Conservation (phyloP, 768 basidiomycete genomes). For the Dacryopinax spathularia region DNA sequence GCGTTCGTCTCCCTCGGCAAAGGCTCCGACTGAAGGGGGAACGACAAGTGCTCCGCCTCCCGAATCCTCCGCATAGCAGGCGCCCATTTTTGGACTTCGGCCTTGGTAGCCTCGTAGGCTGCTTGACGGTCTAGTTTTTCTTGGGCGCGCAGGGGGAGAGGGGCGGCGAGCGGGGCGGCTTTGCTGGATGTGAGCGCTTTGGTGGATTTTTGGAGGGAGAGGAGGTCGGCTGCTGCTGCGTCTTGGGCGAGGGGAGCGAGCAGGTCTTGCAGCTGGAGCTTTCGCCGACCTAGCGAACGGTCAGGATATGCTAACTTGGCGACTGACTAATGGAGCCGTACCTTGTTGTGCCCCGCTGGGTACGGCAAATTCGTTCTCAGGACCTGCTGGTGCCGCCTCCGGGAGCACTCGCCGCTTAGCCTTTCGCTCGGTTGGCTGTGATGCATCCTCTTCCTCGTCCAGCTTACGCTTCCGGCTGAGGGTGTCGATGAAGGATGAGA, state of each 20-base stretch:
- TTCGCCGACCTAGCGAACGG: slow-evolving; percentile 29
- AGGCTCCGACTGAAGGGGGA: slow-evolving; percentile 48
- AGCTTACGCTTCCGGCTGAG: slow-evolving; percentile 56
- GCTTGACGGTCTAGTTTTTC: slow-evolving; percentile 86
- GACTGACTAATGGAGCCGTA: slow-evolving; percentile 18
- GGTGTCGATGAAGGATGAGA: slow-evolving; percentile 56
- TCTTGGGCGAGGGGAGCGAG: slow-evolving; percentile 51
- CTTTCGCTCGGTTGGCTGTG: slow-evolving; percentile 19
- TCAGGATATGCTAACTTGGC: slow-evolving; percentile 3
- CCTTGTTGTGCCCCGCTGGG: slow-evolving; percentile 33
- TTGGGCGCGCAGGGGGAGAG: slow-evolving; percentile 72
- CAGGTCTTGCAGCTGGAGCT: slow-evolving; percentile 57
- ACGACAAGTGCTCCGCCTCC: slow-evolving; percentile 82
- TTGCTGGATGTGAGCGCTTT: slow-evolving; percentile 49
- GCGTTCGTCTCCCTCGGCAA: background rate
- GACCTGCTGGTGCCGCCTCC: slow-evolving; percentile 65
- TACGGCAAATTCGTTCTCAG: slow-evolving; percentile 59
- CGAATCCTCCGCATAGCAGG: slow-evolving; percentile 83
- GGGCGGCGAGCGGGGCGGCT: slow-evolving; percentile 55
- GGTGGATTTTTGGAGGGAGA: slow-evolving; percentile 53
- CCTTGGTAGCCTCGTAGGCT: slow-evolving; percentile 85
- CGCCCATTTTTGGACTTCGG: slow-evolving; percentile 87
- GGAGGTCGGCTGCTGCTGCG: slow-evolving; percentile 38
- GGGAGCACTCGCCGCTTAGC: slow-evolving; percentile 49
- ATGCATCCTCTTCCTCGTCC: slow-evolving; percentile 23